Base-by-base conservation (phyloP, 225 moss, liverwort and hornwort species). In the Marchantia paleacea region DNA sequence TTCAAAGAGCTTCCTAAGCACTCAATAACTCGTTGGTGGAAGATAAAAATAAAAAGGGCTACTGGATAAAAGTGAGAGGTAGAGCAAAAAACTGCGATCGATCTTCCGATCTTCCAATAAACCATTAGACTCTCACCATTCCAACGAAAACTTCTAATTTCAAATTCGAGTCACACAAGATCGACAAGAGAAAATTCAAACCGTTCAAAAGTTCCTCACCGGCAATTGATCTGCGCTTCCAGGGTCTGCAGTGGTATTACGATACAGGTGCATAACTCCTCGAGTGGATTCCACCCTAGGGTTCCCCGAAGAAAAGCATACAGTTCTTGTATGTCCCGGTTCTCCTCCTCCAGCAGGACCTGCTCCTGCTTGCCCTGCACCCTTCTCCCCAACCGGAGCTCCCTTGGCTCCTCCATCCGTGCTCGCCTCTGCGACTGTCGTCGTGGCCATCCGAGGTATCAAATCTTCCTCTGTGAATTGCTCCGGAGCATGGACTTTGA, bases 211-310 rank as follows among this genome's bases (percentile, higher is more conserved):
- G 12, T 74, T 74, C 22, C 28, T 83, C 84, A 94, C 93, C 88
- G 99, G 99, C 78, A 95, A 89, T 28, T 91, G 88, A 80, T 94
- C 92, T 69, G 89, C 81, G 58, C 88, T 90, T 30, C 93, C 95
- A n/a, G 91, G 92, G 77, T 92, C 94, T 13, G 90, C 88, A 24
- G 88, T 77, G 47, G 89, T 99, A 72, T 95, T 93, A 20, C 95
- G 90, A 67, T 89, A 95, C 75, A 99, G 82, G 82, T 99, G 95
- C 94, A 95, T 89, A 62, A 99, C 87, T 68, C 99, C 95, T 3
- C 91, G 89, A 10, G 94, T 92, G 51, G 94, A 93, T 84, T 99
- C 95, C 82, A 95, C 90, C 62, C 97, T 87, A 77, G 99, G 95
- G 80, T 95, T 99, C 75, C 99, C 95, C 15, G 92, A 95, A 8